Conservation (phyloP, 257 asterid genomes). For the Anisodus acutangulus region DNA sequence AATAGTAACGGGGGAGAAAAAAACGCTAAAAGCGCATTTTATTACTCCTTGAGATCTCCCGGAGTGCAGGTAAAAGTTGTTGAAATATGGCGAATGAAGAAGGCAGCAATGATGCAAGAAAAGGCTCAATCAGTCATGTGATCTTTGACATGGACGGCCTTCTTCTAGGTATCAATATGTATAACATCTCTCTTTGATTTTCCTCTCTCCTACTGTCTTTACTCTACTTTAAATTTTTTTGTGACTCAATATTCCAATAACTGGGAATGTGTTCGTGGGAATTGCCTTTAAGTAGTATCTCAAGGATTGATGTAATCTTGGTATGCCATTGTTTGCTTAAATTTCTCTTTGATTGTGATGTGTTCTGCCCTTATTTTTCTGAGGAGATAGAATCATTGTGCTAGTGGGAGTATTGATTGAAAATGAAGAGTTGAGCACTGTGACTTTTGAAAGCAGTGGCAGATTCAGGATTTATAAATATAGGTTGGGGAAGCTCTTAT, state of each 20-base stretch:
- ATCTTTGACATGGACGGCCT: conserved; percentile 99
- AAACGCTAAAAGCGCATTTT: no score
- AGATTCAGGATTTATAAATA: background rate
- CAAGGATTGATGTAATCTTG: background rate
- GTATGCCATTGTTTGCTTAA: no score
- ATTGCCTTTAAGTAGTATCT: background rate
- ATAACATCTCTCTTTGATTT: no score
- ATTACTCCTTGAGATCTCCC: no score
- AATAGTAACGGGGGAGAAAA: no score
- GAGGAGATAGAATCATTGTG: background rate
- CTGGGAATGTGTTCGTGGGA: background rate
- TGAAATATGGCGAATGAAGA: conserved; percentile 22
- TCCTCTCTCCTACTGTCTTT: no score
- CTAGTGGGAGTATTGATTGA: conserved; percentile 1
- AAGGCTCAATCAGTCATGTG: conserved; percentile 72
- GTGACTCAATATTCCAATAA: background rate
- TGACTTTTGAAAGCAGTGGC: background rate
- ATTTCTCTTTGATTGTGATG: background rate
- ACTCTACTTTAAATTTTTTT: background rate
- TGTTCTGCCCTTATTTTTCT: background rate
- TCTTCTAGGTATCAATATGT: conserved; percentile 58
- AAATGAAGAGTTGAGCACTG: background rate
- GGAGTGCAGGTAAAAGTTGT: no score
- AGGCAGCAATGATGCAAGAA: conserved; percentile 52
- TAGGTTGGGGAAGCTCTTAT: background rate